Conservation (phyloP, 2,329 filamentous ascomycete species). For the Pseudogymnoascus sp. region DNA sequence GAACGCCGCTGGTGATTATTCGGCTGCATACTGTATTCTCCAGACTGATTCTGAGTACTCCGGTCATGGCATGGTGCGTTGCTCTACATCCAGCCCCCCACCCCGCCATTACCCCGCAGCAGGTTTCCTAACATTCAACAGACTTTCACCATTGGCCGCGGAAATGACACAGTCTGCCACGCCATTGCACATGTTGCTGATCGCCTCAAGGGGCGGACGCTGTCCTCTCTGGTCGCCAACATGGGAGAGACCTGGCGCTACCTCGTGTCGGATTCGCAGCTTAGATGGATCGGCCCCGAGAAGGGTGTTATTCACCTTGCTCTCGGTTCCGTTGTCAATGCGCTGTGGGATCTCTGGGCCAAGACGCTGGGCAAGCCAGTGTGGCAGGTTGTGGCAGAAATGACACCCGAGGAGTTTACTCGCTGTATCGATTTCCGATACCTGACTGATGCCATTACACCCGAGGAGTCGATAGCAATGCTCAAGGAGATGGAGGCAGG, state of each 20-base stretch:
- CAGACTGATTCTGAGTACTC: constrained; percentile 65
- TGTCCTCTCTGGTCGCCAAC: constrained; percentile 66
- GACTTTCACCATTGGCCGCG: constrained; percentile 73
- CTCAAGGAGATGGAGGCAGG: constrained; percentile 56
- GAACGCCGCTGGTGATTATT: constrained; percentile 91
- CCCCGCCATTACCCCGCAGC: background rate
- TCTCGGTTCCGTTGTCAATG: constrained; percentile 78
- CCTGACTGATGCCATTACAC: constrained; percentile 81
- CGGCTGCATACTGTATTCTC: constrained; percentile 87
- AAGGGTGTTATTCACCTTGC: constrained; percentile 89
- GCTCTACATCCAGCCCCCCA: background rate
- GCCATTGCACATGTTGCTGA: constrained; percentile 71
- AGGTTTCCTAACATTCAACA: background rate
- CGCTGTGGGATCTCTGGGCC: constrained; percentile 86
- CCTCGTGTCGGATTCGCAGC: constrained; percentile 79
- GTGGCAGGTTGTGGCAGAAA: constrained; percentile 80
- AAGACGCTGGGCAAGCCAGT: constrained; percentile 78
- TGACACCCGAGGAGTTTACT: constrained; percentile 79
- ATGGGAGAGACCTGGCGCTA: constrained; percentile 85
- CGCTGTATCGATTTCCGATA: constrained; percentile 85
- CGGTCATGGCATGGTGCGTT: constrained; percentile 69
- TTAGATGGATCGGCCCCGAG: constrained; percentile 87
- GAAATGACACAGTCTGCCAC: constrained; percentile 81
- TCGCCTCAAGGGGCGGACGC: constrained; percentile 63
- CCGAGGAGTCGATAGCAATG: constrained; percentile 68